A percentile compares a stretch with the other conserved stretches of the same genome.
These are phyloP conservation scores for Favolaschia claudopus DNA, from an alignment of 768 basidiomycete species.

Conservation along the genomic window DNA sequence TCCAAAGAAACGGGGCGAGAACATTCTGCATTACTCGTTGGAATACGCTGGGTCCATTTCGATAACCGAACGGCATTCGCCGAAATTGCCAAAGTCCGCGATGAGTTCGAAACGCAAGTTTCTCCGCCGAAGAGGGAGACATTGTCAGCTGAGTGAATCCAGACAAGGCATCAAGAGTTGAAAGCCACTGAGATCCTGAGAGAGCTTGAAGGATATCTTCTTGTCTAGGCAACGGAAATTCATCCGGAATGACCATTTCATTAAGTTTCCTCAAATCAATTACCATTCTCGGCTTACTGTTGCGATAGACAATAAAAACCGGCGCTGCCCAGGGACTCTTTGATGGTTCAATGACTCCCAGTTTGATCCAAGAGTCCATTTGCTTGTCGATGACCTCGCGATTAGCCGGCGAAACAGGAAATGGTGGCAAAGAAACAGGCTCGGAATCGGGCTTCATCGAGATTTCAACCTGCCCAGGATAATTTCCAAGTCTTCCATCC, in stretches of 20 bases:
- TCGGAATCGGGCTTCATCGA: no score
- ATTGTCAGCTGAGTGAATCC: no score
- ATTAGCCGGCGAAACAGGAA: no score
- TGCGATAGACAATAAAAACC: conserved; percentile 45
- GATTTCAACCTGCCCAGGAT: no score
- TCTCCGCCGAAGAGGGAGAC: no score
- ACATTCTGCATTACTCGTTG: conserved; percentile 50
- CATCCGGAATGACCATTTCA: conserved; percentile 26
- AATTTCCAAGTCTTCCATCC: no score
- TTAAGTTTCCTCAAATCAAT: conserved; percentile 41
- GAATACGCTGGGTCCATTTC: conserved; percentile 47
- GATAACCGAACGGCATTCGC: conserved; percentile 48
- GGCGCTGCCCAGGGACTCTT: conserved; percentile 30
- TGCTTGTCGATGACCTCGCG: no score
- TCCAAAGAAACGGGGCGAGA: conserved; percentile 43
- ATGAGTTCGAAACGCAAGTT: conserved; percentile 48
- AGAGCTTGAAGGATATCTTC: conserved; percentile 35
- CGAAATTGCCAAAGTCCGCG: conserved; percentile 48
- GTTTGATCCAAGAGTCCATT: no score
- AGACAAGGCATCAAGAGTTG: no score
- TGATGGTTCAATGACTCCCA: no score
- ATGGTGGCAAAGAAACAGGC: no score
- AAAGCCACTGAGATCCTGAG: no score
- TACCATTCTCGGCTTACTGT: conserved; percentile 43
- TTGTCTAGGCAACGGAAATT: conserved; percentile 34